phyloP scores from a whole-genome alignment of 345 rosid genomes.

The Rhizophora apiculata region DNA sequence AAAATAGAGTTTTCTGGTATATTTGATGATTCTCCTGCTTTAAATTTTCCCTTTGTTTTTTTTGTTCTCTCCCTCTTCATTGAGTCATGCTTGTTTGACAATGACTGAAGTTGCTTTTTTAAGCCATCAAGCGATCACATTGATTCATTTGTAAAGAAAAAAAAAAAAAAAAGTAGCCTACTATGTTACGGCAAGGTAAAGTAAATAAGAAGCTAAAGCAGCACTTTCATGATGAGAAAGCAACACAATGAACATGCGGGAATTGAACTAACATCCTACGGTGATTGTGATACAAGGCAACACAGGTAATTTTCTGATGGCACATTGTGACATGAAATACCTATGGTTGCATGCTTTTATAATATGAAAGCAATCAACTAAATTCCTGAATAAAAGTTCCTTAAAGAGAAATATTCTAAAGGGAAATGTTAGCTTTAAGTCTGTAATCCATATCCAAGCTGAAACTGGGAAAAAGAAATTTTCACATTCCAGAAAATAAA shows the following conservation, averaged over 20 bases:
- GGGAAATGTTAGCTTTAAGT: constrained; percentile 30
- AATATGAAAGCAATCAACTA: constrained; percentile 28
- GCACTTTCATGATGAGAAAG: background rate
- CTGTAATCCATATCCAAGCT: constrained; percentile 36
- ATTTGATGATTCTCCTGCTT: constrained; percentile 4
- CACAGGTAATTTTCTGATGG: background rate
- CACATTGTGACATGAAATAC: background rate
- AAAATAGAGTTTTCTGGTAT: background rate
- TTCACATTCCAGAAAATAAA: background rate
- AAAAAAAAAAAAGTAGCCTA: background rate
- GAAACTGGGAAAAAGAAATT: constrained; percentile 19
- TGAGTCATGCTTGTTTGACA: constrained; percentile 7
- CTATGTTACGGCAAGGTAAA: background rate
- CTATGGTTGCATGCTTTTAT: constrained; percentile 12
- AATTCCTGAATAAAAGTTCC: constrained; percentile 18
- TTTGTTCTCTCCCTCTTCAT: no score
- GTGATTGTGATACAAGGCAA: background rate
- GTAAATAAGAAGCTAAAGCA: constrained; percentile 4
- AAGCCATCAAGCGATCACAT: background rate
- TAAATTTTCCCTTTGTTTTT: background rate
- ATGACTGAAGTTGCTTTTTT: constrained; percentile 15
- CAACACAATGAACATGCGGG: background rate
- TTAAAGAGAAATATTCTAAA: constrained; percentile 42
- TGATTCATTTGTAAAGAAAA: background rate
- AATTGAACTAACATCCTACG: constrained; percentile 6